Evolutionary conservation across 148 eudicot genomes (phyloP).

Genomic region (Limonium bicolor): DNA sequence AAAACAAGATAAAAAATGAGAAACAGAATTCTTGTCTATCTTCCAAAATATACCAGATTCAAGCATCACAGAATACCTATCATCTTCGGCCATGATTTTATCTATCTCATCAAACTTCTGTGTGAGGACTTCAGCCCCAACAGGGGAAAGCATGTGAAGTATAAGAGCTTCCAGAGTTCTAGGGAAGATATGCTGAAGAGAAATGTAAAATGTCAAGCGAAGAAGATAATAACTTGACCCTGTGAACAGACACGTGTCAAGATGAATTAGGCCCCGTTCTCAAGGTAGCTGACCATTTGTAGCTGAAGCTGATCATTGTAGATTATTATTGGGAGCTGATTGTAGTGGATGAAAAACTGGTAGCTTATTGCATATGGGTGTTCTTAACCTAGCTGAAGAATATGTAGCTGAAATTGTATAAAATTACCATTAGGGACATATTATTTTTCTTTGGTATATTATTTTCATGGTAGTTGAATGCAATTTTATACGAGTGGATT

Average conservation of each 20-base stretch:
- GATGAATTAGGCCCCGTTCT: not conserved
- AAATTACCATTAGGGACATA: no score
- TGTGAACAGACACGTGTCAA: not conserved
- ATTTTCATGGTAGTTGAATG: no score
- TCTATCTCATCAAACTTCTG: slow-evolving; percentile 81
- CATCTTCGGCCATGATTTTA: slow-evolving; percentile 45
- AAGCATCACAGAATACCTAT: slow-evolving; percentile 22
- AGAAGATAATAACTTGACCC: slow-evolving; percentile 2
- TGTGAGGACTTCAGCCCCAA: slow-evolving; percentile 88
- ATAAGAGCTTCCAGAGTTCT: slow-evolving; percentile 77
- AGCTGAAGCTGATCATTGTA: no score
- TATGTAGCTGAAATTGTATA: no score
- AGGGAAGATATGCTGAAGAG: slow-evolving; percentile 62
- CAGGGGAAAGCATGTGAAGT: slow-evolving; percentile 73
- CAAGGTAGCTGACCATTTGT: no score
- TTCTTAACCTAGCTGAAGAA: no score
- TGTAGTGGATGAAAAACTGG: no score
- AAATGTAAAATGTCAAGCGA: no score
- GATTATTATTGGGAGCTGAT: no score
- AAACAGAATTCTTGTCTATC: not conserved
- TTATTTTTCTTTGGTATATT: no score
- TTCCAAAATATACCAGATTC: not conserved
- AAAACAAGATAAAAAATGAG: slow-evolving; percentile 7
- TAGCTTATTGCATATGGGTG: no score
- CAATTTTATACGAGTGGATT: no score